Conservation (phyloP, 148 eudicot genomes). For the Camellia granthamiana region DNA sequence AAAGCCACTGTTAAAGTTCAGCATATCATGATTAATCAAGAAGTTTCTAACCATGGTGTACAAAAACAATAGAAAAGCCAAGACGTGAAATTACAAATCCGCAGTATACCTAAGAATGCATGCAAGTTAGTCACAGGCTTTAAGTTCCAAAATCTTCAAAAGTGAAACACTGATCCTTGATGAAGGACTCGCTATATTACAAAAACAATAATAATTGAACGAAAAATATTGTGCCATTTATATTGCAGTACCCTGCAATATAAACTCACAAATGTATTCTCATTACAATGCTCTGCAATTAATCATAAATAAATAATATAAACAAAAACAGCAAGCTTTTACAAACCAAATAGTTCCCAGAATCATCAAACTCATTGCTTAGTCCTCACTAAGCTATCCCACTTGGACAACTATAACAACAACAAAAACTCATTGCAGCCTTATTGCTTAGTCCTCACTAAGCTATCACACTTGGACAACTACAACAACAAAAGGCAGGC, state of each 20-base stretch:
- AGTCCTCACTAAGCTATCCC: too few relatives aligned
- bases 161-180: neutral
- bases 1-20: constrained; percentile 33
- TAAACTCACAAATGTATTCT: neutral
- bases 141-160: neutral
- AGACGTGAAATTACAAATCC: neutral
- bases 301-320: neutral
- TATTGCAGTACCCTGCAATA: neutral
- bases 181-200: neutral
- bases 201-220: neutral
- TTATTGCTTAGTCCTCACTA: neutral
- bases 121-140: neutral
- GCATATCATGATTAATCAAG: constrained; percentile 12
- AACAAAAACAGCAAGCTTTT: neutral
- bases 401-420: too few relatives aligned
- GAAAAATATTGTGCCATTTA: neutral
- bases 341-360: neutral
- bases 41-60: neutral
- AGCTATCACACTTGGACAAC: neutral
- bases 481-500: neutral
- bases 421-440: neutral
- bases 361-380: neutral
- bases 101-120: constrained; percentile 1
- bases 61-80: neutral
- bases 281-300: neutral